phyloP scores from a whole-genome alignment of 2,329 filamentous ascomycete genomes.

The Aschersonia sp. region DNA sequence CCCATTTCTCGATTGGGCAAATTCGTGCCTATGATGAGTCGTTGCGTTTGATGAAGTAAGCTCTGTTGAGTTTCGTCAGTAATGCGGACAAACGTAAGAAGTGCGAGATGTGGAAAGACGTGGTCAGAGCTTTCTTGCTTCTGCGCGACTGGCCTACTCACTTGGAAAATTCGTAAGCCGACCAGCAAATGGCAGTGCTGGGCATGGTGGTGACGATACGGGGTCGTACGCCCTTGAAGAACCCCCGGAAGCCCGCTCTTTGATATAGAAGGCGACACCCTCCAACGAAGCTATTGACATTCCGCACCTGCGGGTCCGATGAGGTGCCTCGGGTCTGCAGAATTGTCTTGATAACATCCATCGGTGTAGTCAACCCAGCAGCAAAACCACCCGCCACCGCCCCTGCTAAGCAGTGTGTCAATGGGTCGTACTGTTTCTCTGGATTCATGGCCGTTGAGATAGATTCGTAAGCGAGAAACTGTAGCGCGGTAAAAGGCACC shows the following conservation, averaged over 20 bases:
- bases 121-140: conserved; percentile 18
- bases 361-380: conserved; percentile 82
- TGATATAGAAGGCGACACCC: conserved; percentile 71
- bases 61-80: conserved; percentile 20
- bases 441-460: conserved; percentile 91
- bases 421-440: conserved; percentile 69
- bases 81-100: too few relatives aligned
- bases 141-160: conserved; percentile 78
- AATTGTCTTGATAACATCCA: conserved; percentile 97
- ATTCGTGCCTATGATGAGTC: conserved; percentile 18
- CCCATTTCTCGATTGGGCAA: background rate
- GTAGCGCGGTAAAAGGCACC: conserved; percentile 89
- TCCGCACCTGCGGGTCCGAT: conserved; percentile 63
- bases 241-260: conserved; percentile 72
- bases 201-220: conserved; percentile 94
- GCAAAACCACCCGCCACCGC: conserved; percentile 87
- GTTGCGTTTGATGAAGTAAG: conserved; percentile 45
- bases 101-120: too few relatives aligned
- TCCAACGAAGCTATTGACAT: conserved; percentile 67
- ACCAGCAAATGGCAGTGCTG: conserved; percentile 99
- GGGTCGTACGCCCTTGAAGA: conserved; percentile 85
- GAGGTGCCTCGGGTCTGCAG: conserved; percentile 84
- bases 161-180: conserved; percentile 56
- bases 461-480: conserved; percentile 96
- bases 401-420: conserved; percentile 86